Percentiles rank a stretch among this genome's conserved stretches.
phyloP scores from a whole-genome alignment of 78 protist species.

The Thecamonas trahens region DNA sequence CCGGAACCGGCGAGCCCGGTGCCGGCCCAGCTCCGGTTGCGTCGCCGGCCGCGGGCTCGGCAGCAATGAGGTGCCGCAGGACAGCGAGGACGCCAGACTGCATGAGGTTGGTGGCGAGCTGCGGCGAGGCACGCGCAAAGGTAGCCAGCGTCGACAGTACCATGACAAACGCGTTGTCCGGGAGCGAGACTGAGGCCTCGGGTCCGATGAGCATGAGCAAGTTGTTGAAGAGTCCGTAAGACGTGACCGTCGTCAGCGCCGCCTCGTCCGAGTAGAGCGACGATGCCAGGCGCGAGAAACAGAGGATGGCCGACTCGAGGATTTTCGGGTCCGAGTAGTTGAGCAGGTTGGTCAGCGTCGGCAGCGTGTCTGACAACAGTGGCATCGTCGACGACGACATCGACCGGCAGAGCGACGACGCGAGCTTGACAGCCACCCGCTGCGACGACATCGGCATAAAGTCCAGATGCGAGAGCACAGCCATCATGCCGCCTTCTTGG shows the following conservation, averaged over 20 bases:
- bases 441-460: constrained; percentile 69
- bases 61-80: neutral
- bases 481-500: constrained; percentile 87
- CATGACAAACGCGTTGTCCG: neutral
- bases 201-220: neutral
- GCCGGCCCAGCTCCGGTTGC: no score
- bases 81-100: neutral
- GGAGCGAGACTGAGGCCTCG: neutral
- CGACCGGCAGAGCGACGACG: constrained; percentile 52
- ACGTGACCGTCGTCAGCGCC: no score
- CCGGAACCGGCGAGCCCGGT: no score
- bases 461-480: constrained; percentile 70
- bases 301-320: constrained; percentile 25
- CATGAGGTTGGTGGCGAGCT: neutral
- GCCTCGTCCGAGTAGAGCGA: neutral
- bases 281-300: constrained; percentile 28
- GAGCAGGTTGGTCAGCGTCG: constrained; percentile 40
- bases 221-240: neutral
- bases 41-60: neutral
- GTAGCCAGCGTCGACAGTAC: neutral
- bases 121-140: neutral
- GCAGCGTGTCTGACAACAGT: constrained; percentile 53
- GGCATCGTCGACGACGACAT: neutral
- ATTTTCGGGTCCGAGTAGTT: constrained; percentile 43
- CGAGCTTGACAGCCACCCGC: constrained; percentile 58